Evolutionary conservation across 2,329 filamentous ascomycete species (phyloP), one percentile per base, ranked within the genome.

Genomic region (Coleophoma eucalyptorum): DNA sequence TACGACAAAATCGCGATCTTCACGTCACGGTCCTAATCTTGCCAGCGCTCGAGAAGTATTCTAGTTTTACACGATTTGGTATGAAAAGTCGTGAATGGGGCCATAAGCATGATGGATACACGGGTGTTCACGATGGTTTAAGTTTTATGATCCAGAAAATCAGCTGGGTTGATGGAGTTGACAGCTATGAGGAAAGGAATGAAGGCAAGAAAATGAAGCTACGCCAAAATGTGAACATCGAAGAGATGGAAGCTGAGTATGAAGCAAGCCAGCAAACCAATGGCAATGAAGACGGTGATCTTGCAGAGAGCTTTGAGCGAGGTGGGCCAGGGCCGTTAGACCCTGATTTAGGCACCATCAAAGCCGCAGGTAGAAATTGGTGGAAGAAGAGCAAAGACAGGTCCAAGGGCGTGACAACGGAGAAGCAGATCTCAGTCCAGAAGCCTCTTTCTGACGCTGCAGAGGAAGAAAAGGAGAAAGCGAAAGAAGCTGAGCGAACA

Each of bases 21-120:
- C 90, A 97, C 59, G 87, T 99, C 57, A 95, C 89, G 15, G 69
- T 97, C 0, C 73, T 97, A 12, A 84, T 99, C 12, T 76, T 97
- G 0, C 94, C 93, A 0, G 77, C 82, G 1, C 73, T 99, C 3
- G 79, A 90, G 55, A 83, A 83, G 54, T 99, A 97, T 65, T 75
- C 81, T 0, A 82, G 84, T 5, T 87, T 83, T 0, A 87, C 87
- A 1, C 80, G 90, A 41, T 90, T 88, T 62, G 93, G 93, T 3
- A 81, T 99, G 50, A 85, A 84, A 58, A 95, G 89, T 57, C 83
- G 91, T 26, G 83, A 87, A 53, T 97, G 91, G 77, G 87, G 83
- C 6, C 80, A 78, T 20, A 77, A 72, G 21, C 65, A 73, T 35
- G 3, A 76, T 62, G 53, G 69, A 67, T 60, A 58, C 37, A 51